Conservation (phyloP, 768 basidiomycete genomes). For the Tricholomella constricta region DNA sequence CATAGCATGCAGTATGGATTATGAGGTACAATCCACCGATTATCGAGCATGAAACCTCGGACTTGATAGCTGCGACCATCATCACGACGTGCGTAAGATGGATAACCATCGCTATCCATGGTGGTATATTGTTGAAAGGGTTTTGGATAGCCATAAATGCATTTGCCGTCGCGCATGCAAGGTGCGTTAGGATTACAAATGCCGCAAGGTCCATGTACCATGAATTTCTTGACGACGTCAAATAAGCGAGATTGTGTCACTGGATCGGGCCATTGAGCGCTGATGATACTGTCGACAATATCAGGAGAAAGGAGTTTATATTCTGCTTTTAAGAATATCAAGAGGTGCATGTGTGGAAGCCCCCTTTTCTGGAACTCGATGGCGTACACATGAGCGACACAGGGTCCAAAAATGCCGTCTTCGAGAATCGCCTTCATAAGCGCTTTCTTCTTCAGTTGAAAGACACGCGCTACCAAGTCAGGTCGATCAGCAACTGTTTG, state of each 20-base stretch:
- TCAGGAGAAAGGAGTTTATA: slow-evolving; percentile 35
- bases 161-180: slow-evolving; percentile 44
- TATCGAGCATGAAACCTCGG: too few species aligned
- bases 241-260: slow-evolving; percentile 39
- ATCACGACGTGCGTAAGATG: too few species aligned
- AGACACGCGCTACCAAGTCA: slow-evolving; percentile 50
- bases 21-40: too few species aligned
- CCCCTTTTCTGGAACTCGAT: slow-evolving; percentile 62
- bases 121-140: too few species aligned
- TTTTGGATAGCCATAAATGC: too few species aligned
- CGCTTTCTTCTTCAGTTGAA: slow-evolving; percentile 42
- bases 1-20: too few species aligned
- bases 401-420: slow-evolving; percentile 40
- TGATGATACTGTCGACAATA: slow-evolving; percentile 32
- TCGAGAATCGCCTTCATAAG: slow-evolving; percentile 41
- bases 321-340: slow-evolving; percentile 40
- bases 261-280: slow-evolving; percentile 34
- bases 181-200: slow-evolving; percentile 28
- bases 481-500: slow-evolving; percentile 46
- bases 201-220: slow-evolving; percentile 54
- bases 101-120: too few species aligned
- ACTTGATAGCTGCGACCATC: too few species aligned
- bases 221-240: slow-evolving; percentile 38
- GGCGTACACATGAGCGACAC: slow-evolving; percentile 46
- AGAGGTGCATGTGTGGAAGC: slow-evolving; percentile 54